phyloP scores from a whole-genome alignment of 106 monocot genomes.

The Dioscorea alata region DNA sequence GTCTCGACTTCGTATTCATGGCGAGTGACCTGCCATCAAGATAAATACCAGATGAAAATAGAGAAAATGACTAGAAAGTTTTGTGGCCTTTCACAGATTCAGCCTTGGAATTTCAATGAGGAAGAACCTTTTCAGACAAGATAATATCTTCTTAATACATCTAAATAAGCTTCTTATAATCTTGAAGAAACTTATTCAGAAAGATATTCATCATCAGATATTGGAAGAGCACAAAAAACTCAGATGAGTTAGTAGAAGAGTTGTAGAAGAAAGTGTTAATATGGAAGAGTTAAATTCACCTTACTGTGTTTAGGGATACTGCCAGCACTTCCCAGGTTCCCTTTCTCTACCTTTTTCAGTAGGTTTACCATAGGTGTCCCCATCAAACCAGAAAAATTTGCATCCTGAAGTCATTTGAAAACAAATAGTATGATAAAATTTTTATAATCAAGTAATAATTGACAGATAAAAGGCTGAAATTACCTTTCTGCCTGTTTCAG shows the following conservation, averaged over 20 bases:
- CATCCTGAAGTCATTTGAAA: conserved; percentile 42
- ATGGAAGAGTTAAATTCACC: conserved; percentile 9
- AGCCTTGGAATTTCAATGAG: no score
- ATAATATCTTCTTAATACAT: no score
- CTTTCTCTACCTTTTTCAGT: conserved; percentile 61
- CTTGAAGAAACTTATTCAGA: no score
- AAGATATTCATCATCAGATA: no score
- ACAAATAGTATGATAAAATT: background rate
- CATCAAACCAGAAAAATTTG: conserved; percentile 50
- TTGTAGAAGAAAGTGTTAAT: no score
- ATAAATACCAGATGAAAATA: no score
- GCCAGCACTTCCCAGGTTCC: conserved; percentile 22
- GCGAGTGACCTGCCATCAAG: conserved; percentile 49
- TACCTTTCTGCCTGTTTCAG: conserved; percentile 66
- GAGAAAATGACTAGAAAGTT: no score
- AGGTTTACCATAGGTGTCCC: conserved; percentile 75
- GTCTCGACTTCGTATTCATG: conserved; percentile 98
- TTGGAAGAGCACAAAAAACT: no score
- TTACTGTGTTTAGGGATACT: conserved; percentile 77
- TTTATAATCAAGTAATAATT: background rate
- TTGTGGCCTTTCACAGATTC: no score
- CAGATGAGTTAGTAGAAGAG: no score
- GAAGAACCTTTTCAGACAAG: no score
- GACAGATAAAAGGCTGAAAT: background rate
- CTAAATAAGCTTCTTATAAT: no score